A percentile compares a stretch with the other conserved stretches of the same genome.
Conservation (phyloP, 1,139 yeast genomes). For the Geotrichum fermentans region DNA sequence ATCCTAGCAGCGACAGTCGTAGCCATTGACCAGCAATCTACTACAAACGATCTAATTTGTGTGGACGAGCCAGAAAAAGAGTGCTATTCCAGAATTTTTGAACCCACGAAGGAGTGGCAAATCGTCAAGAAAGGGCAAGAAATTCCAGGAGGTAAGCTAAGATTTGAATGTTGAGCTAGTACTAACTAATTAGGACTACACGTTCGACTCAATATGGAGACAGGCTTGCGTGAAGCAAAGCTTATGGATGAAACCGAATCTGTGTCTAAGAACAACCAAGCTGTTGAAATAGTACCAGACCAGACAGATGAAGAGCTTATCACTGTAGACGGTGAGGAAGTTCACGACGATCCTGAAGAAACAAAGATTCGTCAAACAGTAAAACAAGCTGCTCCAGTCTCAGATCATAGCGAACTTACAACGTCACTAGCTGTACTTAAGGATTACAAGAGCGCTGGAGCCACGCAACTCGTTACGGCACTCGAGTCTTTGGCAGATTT, state of each 20-base stretch:
- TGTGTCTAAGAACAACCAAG: slow-evolving; percentile 18
- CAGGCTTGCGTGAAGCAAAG: slow-evolving; percentile 65
- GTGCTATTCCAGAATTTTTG: slow-evolving; percentile 47
- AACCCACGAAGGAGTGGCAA: slow-evolving; percentile 66
- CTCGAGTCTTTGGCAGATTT: slow-evolving; percentile 53
- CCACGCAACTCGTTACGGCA: slow-evolving; percentile 27
- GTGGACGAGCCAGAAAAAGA: slow-evolving; percentile 37
- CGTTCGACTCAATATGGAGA: slow-evolving; percentile 63
- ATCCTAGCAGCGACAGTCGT: slow-evolving; percentile 4
- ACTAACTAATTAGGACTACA: slow-evolving; percentile 56
- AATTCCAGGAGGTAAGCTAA: slow-evolving; percentile 44
- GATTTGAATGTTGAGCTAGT: background rate
- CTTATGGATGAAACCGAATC: slow-evolving; percentile 33
- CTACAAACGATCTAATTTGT: slow-evolving; percentile 20
- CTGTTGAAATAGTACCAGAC: slow-evolving; percentile 15
- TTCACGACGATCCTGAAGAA: slow-evolving; percentile 15
- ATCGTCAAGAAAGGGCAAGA: slow-evolving; percentile 60
- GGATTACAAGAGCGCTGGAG: slow-evolving; percentile 15
- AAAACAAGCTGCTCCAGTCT: slow-evolving; percentile 7
- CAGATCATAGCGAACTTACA: slow-evolving; percentile 4
- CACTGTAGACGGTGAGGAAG: slow-evolving; percentile 6
- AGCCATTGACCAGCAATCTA: background rate
- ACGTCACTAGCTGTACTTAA: slow-evolving; percentile 18
- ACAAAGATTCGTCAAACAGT: slow-evolving; percentile 5
- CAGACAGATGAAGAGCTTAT: slow-evolving; percentile 5